A percentile compares a stretch with the other conserved stretches of the same genome.
Evolutionary conservation across 768 basidiomycete species (phyloP).

Genomic region (Trametes punicea): DNA sequence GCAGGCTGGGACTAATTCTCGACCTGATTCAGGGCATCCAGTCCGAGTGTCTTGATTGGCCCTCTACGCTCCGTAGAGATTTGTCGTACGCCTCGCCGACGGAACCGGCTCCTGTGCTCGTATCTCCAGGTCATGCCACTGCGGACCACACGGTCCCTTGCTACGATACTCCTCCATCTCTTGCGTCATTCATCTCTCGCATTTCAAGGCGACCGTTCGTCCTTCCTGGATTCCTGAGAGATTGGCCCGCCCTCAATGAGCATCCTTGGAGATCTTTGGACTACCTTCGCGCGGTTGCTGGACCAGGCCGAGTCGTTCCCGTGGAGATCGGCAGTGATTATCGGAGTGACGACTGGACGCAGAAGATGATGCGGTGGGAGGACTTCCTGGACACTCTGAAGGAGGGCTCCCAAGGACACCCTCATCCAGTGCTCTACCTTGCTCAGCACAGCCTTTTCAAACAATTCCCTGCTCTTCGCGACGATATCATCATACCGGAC

Average conservation of each 20-base stretch:
- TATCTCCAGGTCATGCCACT: background rate
- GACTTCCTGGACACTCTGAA: slow-evolving; percentile 56
- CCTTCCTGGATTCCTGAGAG: slow-evolving; percentile 52
- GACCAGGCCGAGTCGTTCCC: slow-evolving; percentile 82
- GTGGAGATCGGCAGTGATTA: slow-evolving; percentile 90
- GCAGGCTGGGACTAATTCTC: slow-evolving; percentile 59
- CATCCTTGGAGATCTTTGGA: slow-evolving; percentile 65
- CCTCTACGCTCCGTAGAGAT: background rate
- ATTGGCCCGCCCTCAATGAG: slow-evolving; percentile 78
- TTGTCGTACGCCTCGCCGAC: background rate
- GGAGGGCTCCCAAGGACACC: slow-evolving; percentile 14
- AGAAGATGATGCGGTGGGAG: slow-evolving; percentile 74
- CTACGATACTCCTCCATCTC: slow-evolving; percentile 50
- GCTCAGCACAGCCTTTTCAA: slow-evolving; percentile 85
- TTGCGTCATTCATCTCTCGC: slow-evolving; percentile 43
- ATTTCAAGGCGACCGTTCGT: slow-evolving; percentile 65
- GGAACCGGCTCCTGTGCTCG: background rate
- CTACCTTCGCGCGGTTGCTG: slow-evolving; percentile 71
- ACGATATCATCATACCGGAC: slow-evolving; percentile 83
- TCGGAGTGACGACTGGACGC: slow-evolving; percentile 75
- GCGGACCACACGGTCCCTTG: slow-evolving; percentile 33
- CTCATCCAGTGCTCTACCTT: slow-evolving; percentile 58
- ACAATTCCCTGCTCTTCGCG: slow-evolving; percentile 77
- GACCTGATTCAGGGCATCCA: slow-evolving; percentile 64
- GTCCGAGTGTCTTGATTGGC: slow-evolving; percentile 23